Evolutionary conservation across 2,329 filamentous ascomycete species (phyloP), one percentile per base, ranked within the genome.

Genomic region (Sphaerulina vaccinii): DNA sequence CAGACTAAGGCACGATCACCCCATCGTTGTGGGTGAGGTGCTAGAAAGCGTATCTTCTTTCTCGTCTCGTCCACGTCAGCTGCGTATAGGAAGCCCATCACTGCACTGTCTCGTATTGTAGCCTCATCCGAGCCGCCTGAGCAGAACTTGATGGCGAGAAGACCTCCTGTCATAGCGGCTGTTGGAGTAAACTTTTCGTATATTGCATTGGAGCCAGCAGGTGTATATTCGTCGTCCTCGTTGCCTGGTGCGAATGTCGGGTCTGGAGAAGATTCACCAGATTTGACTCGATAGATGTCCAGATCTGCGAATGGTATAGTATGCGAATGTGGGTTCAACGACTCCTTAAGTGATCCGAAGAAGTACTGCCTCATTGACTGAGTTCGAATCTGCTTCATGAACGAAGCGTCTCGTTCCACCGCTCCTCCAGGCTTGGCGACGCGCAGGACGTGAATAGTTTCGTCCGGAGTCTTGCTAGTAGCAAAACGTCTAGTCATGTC

Each of bases 31-130:
- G 87, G 88, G 55, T 96, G 84, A 1, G 93, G 93, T 15, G 88
- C 85, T 52, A 99, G 74, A 16, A 97, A 77, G 65, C 88, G 87
- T 24, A 96, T 77, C 68, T 88, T 87, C 60, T 84, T 84, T 69
- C 87, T 87, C 62, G 87, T 85, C 65, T 89, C 87, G 65, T 99
- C 91, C 3, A 97, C 89, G 56, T 96, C 89, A 1, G 89, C 86
- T 13, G 97, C 87, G 65, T 96, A 96, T 23, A 96, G 80, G 65
- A 95, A 99, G 0, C 93, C 93, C 80, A 95, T 87, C 23, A 97
- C 85, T 50, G 86, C 87, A 6, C 90, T 84, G 61, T 91, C 86
- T 10, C 89, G 81, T 38, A 97, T 84, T 1, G 82, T 80, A 41
- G 88, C 84, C 5, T 86, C 80, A 1, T 80, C 74, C 55, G 93